phyloP scores from a whole-genome alignment of 441 rosid species.

The Croton laevigatus region DNA sequence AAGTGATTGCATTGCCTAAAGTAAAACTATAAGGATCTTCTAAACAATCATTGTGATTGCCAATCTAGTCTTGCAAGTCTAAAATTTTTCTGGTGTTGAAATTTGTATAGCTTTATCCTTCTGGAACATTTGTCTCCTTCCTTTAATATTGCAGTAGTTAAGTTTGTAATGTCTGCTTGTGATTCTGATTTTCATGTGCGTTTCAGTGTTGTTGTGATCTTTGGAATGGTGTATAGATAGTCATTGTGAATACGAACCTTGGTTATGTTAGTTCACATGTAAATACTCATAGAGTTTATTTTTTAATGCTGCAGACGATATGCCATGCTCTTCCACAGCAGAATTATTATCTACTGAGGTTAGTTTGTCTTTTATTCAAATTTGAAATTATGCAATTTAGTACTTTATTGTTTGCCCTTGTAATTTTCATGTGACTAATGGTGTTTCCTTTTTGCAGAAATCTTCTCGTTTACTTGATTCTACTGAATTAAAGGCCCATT shows the following conservation, averaged over 20 bases:
- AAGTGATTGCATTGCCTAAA: neutral
- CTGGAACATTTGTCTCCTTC: neutral
- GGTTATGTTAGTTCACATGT: neutral
- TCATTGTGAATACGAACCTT: neutral
- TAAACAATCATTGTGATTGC: neutral
- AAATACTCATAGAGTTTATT: conserved; percentile 3
- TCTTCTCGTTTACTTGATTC: conserved; percentile 32
- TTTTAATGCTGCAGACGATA: conserved; percentile 36
- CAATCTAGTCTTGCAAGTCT: neutral
- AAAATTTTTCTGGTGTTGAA: neutral
- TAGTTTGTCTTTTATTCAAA: conserved; percentile 8
- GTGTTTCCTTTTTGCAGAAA: conserved; percentile 30
- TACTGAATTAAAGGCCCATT: conserved; percentile 30
- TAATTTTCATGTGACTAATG: neutral
- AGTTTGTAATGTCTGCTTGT: neutral
- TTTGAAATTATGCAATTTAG: neutral
- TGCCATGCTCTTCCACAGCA: conserved; percentile 43
- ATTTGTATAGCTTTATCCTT: neutral
- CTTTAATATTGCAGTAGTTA: neutral
- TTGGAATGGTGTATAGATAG: neutral
- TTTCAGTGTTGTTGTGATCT: neutral
- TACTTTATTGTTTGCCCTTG: neutral
- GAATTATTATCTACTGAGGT: conserved; percentile 44
- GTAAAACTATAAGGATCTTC: neutral
- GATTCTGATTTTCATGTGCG: neutral